These are phyloP conservation scores for Gossypium longicalyx DNA, from an alignment of 345 rosid genomes.

Conservation along the genomic window DNA sequence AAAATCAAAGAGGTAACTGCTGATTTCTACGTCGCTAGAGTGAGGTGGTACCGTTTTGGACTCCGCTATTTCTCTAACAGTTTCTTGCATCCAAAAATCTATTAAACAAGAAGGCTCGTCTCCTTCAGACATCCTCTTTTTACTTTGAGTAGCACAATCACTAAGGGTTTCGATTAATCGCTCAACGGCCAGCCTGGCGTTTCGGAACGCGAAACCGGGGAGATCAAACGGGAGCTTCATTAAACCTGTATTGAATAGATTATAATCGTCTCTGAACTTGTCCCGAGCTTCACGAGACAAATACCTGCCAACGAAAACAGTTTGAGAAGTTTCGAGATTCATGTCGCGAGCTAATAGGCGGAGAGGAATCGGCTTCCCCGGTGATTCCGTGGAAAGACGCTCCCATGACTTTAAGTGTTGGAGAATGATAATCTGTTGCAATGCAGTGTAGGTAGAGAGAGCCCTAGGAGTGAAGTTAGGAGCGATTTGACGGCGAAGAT, in stretches of 20 bases:
- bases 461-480: conserved; percentile 81
- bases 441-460: conserved; percentile 56
- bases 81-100: conserved; percentile 89
- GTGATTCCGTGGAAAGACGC: conserved; percentile 14
- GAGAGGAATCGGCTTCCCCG: conserved; percentile 26
- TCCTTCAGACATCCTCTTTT: conserved; percentile 41
- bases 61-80: conserved; percentile 31
- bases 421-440: conserved; percentile 66
- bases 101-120: conserved; percentile 63
- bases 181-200: conserved; percentile 62
- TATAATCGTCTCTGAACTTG: conserved; percentile 55
- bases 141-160: conserved; percentile 44
- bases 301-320: conserved; percentile 76
- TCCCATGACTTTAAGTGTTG: conserved; percentile 57
- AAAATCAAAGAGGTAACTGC: conserved; percentile 73
- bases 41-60: conserved; percentile 40
- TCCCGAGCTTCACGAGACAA: conserved; percentile 34
- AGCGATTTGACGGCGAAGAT: conserved; percentile 70
- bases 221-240: conserved; percentile 68
- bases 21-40: conserved; percentile 48
- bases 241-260: conserved; percentile 61
- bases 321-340: conserved; percentile 87
- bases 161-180: conserved; percentile 43
- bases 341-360: conserved; percentile 59
- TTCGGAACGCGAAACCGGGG: conserved; percentile 64